Conservation (phyloP, 2,329 filamentous ascomycete genomes). For the Pseudocercospora macadamiae region DNA sequence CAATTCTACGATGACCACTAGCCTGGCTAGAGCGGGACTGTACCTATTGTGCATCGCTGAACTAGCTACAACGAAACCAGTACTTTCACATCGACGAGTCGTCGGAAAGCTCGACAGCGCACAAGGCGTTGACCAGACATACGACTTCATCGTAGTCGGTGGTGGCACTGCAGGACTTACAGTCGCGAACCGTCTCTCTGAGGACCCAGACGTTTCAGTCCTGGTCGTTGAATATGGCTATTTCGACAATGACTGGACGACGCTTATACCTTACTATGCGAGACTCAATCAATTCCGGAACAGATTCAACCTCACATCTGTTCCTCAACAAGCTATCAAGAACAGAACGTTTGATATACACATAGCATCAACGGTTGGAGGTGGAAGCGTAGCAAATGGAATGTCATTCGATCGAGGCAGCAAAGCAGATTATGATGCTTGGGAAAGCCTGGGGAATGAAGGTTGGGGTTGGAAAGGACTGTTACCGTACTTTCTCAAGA, state of each 20-base stretch:
- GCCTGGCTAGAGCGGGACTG: background rate
- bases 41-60: background rate
- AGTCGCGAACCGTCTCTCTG: constrained; percentile 32
- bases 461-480: constrained; percentile 28
- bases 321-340: constrained; percentile 23
- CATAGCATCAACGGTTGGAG: constrained; percentile 38
- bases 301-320: constrained; percentile 14
- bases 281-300: constrained; percentile 15
- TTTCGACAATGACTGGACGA: constrained; percentile 17
- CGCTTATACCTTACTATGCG: constrained; percentile 20
- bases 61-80: background rate
- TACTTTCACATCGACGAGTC: background rate
- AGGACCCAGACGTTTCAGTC: constrained; percentile 33
- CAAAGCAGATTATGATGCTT: constrained; percentile 45
- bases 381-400: constrained; percentile 43
- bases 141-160: constrained; percentile 37
- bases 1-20: background rate
- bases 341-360: constrained; percentile 27
- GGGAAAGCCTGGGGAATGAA: constrained; percentile 35
- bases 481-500: constrained; percentile 28
- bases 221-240: constrained; percentile 39
- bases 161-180: constrained; percentile 36
- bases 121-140: background rate
- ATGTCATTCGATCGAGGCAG: constrained; percentile 44
- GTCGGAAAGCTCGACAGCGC: background rate